Evolutionary conservation across 495 filamentous ascomycete species (phyloP).

Genomic region (Evansstolkia leycettana): DNA sequence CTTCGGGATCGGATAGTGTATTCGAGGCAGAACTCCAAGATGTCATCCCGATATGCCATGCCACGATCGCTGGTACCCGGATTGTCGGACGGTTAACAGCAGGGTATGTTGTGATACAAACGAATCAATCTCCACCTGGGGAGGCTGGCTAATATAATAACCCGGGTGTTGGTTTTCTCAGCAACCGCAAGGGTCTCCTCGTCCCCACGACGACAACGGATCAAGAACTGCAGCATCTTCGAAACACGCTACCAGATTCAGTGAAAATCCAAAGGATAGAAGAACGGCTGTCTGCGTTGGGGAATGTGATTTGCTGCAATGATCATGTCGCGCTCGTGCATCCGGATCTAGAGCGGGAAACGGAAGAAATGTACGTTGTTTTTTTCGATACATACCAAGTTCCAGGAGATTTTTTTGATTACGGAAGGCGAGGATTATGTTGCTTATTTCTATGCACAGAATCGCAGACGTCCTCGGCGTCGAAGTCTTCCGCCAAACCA

Average conservation of each 20-base stretch:
- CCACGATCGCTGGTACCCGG: slow-evolving; percentile 91
- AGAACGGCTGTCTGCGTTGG: slow-evolving; percentile 87
- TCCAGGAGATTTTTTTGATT: not conserved
- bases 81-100: slow-evolving; percentile 93
- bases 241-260: slow-evolving; percentile 80
- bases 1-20: slow-evolving; percentile 32
- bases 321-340: slow-evolving; percentile 95
- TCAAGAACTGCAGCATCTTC: slow-evolving; percentile 93
- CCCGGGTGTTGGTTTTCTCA: slow-evolving; percentile 15
- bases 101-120: slow-evolving; percentile 47
- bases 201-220: slow-evolving; percentile 94
- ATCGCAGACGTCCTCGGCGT: slow-evolving; percentile 95
- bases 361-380: slow-evolving; percentile 59
- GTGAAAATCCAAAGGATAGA: slow-evolving; percentile 94
- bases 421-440: no score
- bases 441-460: slow-evolving; percentile 10
- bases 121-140: no score
- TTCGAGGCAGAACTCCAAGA: slow-evolving; percentile 97
- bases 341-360: slow-evolving; percentile 94
- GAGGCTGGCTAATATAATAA: no score
- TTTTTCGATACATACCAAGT: not conserved
- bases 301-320: slow-evolving; percentile 93
- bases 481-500: slow-evolving; percentile 95
- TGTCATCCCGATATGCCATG: slow-evolving; percentile 93
- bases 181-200: slow-evolving; percentile 91